Evolutionary conservation across 331 rosid species (phyloP), one percentile per base, ranked within the genome.

Genomic region (Acacia concinna): DNA sequence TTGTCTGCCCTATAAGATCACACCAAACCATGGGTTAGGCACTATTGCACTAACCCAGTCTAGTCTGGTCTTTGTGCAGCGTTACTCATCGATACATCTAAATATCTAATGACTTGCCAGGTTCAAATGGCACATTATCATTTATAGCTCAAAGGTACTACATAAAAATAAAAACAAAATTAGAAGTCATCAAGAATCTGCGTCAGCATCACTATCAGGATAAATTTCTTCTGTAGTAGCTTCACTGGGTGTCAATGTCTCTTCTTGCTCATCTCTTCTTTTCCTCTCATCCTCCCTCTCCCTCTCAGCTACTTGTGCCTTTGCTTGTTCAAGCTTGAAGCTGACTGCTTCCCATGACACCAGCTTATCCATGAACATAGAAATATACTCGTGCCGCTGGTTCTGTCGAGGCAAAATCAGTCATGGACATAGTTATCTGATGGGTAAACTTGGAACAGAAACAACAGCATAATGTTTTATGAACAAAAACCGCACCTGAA

Each of bases 301-400:
- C 79, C 85, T 84, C 88, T 81, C 89, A 30, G 47, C 79, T 28
- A 85, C 86, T 27, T 46, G 77, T 56, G 87, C 97, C 88, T 92
- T 90, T 5, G 98, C 97, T 41, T 79, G 82, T 79, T 87, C 94
- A 6, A 94, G 90, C 84, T 94, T 86, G 27, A 81, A 79, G 83
- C 89, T 86, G 66, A 85, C 97, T 18, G 87, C 83, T 32, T 89
- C 98, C 98, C 97, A 94, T 46, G 97, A 92, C 56, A 94, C 92
- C 14, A 94, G 97, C 78, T 92, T 90, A 72, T 91, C 90, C 77
- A 90, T n/a, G 81, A 92, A 92, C 83, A 86, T 66, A 8, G 97
- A 84, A 78, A 94, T 83, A 86, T 90, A 94, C 67, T 89, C 93
- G 8, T 77, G 81, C 51, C 93, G 91, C 37, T 80, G 90, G 64